These are phyloP conservation scores for Fraxinus latifolia DNA, from an alignment of 305 asterid species.

Conservation along the genomic window DNA sequence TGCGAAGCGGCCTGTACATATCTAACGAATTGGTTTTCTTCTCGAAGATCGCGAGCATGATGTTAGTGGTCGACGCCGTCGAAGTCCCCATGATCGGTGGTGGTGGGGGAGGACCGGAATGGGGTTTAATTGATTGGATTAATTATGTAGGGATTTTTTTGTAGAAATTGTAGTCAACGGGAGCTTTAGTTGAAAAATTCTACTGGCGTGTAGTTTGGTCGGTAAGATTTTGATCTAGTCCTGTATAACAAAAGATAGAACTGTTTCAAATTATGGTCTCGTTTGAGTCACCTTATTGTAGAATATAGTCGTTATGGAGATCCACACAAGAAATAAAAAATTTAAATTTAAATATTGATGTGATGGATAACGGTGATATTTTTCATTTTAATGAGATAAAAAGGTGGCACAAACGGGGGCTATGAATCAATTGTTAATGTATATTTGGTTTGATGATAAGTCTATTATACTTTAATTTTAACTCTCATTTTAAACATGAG, in stretches of 20 bases:
- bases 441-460: too few relatives aligned
- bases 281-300: too few relatives aligned
- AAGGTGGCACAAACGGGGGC: too few relatives aligned
- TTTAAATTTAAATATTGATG: too few relatives aligned
- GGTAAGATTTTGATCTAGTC: neutral
- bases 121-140: neutral
- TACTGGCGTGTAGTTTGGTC: neutral
- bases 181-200: neutral
- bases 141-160: neutral
- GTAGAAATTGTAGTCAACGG: neutral
- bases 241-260: neutral
- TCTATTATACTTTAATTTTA: too few relatives aligned
- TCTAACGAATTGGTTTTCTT: constrained; percentile 76
- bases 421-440: too few relatives aligned
- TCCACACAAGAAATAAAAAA: too few relatives aligned
- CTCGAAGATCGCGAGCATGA: constrained; percentile 86
- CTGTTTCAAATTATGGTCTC: too few relatives aligned
- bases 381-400: too few relatives aligned
- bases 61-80: constrained; percentile 55
- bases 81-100: constrained; percentile 60
- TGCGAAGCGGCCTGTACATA: constrained; percentile 84
- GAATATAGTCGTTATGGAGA: too few relatives aligned
- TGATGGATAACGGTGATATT: too few relatives aligned
- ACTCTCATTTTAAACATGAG: too few relatives aligned
- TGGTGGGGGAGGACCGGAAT: neutral